Percentiles rank a stretch among this genome's conserved stretches.
These are phyloP conservation scores for Coemansia umbellata DNA, from an alignment of 192 early-diverging fungal genomes.

Conservation along the genomic window DNA sequence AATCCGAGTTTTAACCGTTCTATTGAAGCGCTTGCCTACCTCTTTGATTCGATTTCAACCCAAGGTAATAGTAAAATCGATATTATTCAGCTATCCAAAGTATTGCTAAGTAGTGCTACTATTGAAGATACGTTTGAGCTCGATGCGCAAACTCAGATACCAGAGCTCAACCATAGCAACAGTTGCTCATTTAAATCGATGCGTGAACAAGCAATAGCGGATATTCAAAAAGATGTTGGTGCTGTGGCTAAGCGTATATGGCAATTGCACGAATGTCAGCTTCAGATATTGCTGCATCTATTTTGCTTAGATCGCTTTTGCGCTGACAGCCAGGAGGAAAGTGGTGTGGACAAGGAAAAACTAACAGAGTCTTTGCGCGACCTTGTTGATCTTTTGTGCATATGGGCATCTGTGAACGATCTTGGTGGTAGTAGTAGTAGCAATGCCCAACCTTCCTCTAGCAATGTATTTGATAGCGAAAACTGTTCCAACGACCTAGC, in stretches of 20 bases:
- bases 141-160: too few relatives aligned
- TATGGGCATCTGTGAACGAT: slow-evolving; percentile 43
- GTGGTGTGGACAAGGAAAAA: neutral
- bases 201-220: too few relatives aligned
- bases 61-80: too few relatives aligned
- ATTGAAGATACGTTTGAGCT: slow-evolving; percentile 31
- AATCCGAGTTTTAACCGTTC: slow-evolving; percentile 1
- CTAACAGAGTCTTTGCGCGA: slow-evolving; percentile 24
- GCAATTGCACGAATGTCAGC: slow-evolving; percentile 43
- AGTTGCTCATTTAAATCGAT: too few relatives aligned
- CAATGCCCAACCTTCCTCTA: too few relatives aligned
- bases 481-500: slow-evolving; percentile 32
- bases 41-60: too few relatives aligned
- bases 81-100: too few relatives aligned
- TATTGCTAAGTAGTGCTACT: slow-evolving; percentile 4
- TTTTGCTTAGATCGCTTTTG: slow-evolving; percentile 15
- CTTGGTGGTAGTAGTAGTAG: neutral
- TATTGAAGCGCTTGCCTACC: neutral
- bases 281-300: slow-evolving; percentile 42
- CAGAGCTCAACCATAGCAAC: too few relatives aligned
- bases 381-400: slow-evolving; percentile 34
- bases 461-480: too few relatives aligned
- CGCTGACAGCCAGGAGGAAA: neutral
- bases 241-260: slow-evolving; percentile 5
- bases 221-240: neutral